Evolutionary conservation across 495 filamentous ascomycete genomes (phyloP).

Genomic region (Acidiella bohemica): DNA sequence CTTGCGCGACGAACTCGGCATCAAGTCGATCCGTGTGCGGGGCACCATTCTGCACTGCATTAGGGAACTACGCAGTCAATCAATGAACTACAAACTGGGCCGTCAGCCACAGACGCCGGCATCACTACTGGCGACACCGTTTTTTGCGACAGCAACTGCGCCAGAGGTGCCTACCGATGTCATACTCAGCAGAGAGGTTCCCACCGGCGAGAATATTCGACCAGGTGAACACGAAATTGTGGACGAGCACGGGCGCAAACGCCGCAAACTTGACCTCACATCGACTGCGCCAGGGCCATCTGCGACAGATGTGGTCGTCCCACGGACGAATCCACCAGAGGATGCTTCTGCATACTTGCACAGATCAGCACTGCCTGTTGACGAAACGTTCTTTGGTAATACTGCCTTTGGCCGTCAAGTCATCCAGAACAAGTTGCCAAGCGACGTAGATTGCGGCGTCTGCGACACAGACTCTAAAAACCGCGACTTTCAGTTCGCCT

Average conservation of each 20-base stretch:
- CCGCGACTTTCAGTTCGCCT: constrained; percentile 12
- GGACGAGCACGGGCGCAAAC: constrained; percentile 33
- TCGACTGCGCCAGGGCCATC: not conserved
- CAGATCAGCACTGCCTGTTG: constrained; percentile 22
- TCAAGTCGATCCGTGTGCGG: constrained; percentile 36
- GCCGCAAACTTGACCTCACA: constrained; percentile 25
- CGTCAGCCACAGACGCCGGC: constrained; percentile 1
- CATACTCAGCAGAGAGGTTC: not conserved
- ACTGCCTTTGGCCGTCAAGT: constrained; percentile 21
- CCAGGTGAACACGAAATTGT: constrained; percentile 24
- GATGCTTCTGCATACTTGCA: constrained; percentile 1
- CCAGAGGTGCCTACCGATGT: not conserved
- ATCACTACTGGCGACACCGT: not conserved
- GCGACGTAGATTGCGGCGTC: not conserved
- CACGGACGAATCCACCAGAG: not conserved
- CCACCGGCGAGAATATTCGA: constrained; percentile 8
- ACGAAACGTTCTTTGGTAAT: constrained; percentile 31
- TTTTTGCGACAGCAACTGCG: not conserved
- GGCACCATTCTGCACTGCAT: constrained; percentile 36
- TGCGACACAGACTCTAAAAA: constrained; percentile 1
- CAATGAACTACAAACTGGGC: constrained; percentile 27
- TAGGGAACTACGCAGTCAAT: constrained; percentile 32
- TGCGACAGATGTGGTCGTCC: not conserved
- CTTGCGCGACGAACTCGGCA: constrained; percentile 38
- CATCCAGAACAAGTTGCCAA: not conserved